These are phyloP conservation scores for Mycena haematopus DNA, from an alignment of 768 basidiomycete species.

Conservation along the genomic window DNA sequence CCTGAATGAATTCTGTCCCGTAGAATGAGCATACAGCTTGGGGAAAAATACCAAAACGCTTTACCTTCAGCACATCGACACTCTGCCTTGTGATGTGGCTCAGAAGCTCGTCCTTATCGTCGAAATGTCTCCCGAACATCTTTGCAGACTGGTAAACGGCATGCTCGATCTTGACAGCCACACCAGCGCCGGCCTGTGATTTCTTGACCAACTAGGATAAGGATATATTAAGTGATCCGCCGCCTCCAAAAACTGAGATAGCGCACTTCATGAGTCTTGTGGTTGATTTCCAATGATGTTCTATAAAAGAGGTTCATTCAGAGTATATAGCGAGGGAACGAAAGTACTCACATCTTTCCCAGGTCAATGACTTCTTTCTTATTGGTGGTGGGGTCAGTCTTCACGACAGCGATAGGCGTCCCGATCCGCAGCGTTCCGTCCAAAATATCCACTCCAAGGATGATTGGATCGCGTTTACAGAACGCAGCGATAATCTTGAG, in stretches of 20 bases:
- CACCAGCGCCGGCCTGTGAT: constrained; percentile 92
- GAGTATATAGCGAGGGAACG: constrained; percentile 3
- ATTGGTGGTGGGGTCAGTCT: constrained; percentile 83
- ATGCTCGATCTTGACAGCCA: constrained; percentile 98
- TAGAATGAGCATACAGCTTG: constrained; percentile 3
- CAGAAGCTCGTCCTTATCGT: constrained; percentile 93
- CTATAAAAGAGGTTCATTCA: constrained; percentile 48
- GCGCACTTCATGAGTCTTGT: constrained; percentile 82
- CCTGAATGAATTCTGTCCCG: constrained; percentile 77
- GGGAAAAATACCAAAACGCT: constrained; percentile 1
- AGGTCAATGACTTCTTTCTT: constrained; percentile 92
- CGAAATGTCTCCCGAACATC: constrained; percentile 95
- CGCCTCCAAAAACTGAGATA: constrained; percentile 3
- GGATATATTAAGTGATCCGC: constrained; percentile 13
- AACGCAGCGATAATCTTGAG: constrained; percentile 94
- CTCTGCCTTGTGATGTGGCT: constrained; percentile 91
- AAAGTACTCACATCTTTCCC: constrained; percentile 84
- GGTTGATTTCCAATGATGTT: constrained; percentile 97
- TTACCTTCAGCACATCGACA: constrained; percentile 93
- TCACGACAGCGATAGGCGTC: constrained; percentile 95
- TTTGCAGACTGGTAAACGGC: constrained; percentile 95
- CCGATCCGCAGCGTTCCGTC: constrained; percentile 92
- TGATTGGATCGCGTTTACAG: constrained; percentile 96
- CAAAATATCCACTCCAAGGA: constrained; percentile 94
- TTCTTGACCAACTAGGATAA: constrained; percentile 86